Evolutionary conservation across 495 filamentous ascomycete species (phyloP).

Genomic region (Chaetomium fimeti): DNA sequence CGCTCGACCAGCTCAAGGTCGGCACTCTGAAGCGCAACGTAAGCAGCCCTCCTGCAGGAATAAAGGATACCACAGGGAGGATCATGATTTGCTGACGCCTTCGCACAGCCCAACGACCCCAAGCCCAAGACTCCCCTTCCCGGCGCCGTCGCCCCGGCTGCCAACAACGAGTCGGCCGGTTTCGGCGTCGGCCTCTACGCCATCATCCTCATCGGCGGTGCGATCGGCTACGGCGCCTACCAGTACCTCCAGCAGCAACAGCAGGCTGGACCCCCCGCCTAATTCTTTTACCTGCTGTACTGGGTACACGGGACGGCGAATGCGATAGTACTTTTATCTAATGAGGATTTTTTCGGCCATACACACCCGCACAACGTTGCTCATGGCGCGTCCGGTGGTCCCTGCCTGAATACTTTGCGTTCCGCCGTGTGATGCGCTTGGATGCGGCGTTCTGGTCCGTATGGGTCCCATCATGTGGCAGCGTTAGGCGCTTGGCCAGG

Average conservation of each 20-base stretch:
- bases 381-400: neutral
- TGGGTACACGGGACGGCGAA: neutral
- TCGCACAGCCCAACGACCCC: constrained; percentile 76
- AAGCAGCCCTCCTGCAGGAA: constrained; percentile 26
- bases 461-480: neutral
- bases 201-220: constrained; percentile 72
- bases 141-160: constrained; percentile 47
- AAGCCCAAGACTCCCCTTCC: constrained; percentile 57
- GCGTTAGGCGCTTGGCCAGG: neutral
- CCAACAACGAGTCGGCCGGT: constrained; percentile 54
- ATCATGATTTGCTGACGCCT: constrained; percentile 1
- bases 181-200: constrained; percentile 81
- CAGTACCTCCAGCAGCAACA: constrained; percentile 78
- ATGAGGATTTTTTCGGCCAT: constrained; percentile 13
- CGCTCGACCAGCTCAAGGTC: constrained; percentile 75
- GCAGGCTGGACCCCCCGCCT: constrained; percentile 44
- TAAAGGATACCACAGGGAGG: neutral
- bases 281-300: constrained; percentile 4
- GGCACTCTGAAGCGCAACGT: constrained; percentile 85
- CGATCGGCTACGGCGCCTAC: constrained; percentile 77
- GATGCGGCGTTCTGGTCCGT: neutral
- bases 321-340: constrained; percentile 1
- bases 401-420: neutral
- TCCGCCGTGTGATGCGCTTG: neutral
- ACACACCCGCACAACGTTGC: neutral